Percentiles rank a stretch among this genome's conserved stretches.
phyloP scores from a whole-genome alignment of 257 asterid species.

The Euphrasia confusa region DNA sequence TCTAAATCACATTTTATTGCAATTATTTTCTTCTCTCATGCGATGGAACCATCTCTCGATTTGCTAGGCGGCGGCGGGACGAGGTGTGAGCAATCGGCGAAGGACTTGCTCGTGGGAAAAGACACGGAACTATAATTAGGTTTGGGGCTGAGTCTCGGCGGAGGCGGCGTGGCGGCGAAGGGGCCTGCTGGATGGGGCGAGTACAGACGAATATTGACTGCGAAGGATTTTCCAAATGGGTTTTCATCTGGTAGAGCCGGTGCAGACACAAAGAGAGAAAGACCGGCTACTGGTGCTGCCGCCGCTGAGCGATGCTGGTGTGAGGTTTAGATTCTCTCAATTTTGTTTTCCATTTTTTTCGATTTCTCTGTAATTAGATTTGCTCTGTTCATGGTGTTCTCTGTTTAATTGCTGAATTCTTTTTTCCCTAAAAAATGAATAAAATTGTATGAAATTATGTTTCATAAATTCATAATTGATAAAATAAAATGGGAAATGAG shows the following conservation, averaged over 20 bases:
- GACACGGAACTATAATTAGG: slow-evolving; percentile 67
- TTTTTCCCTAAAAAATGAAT: too few relatives aligned
- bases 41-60: slow-evolving; percentile 55
- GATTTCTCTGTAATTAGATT: not conserved
- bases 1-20: not conserved
- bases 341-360: too few relatives aligned
- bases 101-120: slow-evolving; percentile 25
- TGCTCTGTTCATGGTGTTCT: not conserved
- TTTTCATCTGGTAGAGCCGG: slow-evolving; percentile 29
- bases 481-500: too few relatives aligned
- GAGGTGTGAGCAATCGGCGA: slow-evolving; percentile 19
- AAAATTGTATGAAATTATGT: too few relatives aligned
- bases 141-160: slow-evolving; percentile 51
- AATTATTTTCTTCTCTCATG: slow-evolving; percentile 12
- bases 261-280: slow-evolving; percentile 41
- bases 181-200: slow-evolving; percentile 36
- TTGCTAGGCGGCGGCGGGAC: slow-evolving; percentile 25
- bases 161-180: slow-evolving; percentile 23
- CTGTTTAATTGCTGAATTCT: not conserved
- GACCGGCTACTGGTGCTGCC: slow-evolving; percentile 38
- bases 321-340: slow-evolving; percentile 38
- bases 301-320: slow-evolving; percentile 42
- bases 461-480: too few relatives aligned
- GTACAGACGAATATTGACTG: slow-evolving; percentile 72
- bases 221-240: slow-evolving; percentile 70